A percentile compares a stretch with the other conserved stretches of the same genome.
phyloP scores from a whole-genome alignment of 768 basidiomycete genomes.

The Pleurotus citrinopileatus region DNA sequence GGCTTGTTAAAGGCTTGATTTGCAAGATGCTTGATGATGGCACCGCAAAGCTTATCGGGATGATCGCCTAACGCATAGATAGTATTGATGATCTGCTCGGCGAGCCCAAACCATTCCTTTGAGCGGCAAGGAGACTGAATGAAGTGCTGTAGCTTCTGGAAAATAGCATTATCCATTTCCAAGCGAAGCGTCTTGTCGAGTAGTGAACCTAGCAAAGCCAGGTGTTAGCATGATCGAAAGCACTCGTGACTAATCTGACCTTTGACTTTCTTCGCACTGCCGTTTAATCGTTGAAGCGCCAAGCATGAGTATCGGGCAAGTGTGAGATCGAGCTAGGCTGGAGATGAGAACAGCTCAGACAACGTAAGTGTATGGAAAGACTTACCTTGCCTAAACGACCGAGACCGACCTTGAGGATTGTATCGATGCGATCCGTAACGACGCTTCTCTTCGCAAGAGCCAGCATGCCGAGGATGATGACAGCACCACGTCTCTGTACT shows the following conservation, averaged over 20 bases:
- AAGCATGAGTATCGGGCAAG: constrained; percentile 94
- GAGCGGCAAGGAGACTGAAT: constrained; percentile 78
- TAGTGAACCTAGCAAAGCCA: constrained; percentile 62
- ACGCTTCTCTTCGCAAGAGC: constrained; percentile 84
- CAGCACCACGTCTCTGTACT: constrained; percentile 88
- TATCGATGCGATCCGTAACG: constrained; percentile 71
- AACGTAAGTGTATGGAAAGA: not conserved
- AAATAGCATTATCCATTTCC: constrained; percentile 85
- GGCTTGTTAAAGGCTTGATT: constrained; percentile 56
- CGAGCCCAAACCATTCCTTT: constrained; percentile 95
- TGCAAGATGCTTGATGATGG: constrained; percentile 82
- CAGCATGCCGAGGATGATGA: constrained; percentile 97
- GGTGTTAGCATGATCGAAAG: not conserved
- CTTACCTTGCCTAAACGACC: constrained; percentile 79
- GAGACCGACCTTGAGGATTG: constrained; percentile 82
- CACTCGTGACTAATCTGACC: constrained; percentile 39
- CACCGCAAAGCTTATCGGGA: constrained; percentile 80
- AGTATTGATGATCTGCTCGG: constrained; percentile 96
- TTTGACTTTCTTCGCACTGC: constrained; percentile 96
- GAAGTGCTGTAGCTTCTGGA: constrained; percentile 77
- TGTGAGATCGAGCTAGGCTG: constrained; percentile 71
- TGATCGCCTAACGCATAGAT: constrained; percentile 93
- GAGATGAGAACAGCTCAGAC: not conserved
- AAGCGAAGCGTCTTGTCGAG: constrained; percentile 82
- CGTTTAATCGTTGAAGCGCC: constrained; percentile 87